These are phyloP conservation scores for Colletotrichum sp. DNA, from an alignment of 2,329 filamentous ascomycete genomes.

Conservation along the genomic window DNA sequence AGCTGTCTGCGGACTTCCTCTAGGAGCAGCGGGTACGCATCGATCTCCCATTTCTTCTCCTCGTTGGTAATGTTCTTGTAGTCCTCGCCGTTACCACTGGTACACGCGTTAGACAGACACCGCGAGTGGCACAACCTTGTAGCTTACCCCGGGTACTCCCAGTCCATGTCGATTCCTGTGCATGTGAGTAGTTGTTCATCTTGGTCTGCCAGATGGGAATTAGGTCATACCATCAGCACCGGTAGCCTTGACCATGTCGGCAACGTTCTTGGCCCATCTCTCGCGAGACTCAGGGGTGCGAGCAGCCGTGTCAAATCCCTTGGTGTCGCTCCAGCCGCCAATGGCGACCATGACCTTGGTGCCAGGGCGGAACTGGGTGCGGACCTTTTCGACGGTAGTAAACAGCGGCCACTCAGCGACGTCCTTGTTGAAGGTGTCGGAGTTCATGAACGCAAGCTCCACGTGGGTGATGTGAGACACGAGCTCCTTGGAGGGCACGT, in stretches of 20 bases:
- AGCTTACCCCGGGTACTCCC: conserved; percentile 62
- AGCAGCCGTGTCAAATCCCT: conserved; percentile 64
- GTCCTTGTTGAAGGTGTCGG: conserved; percentile 54
- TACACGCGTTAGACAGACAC: neutral
- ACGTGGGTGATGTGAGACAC: conserved; percentile 58
- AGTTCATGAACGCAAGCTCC: conserved; percentile 61
- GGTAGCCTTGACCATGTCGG: conserved; percentile 62
- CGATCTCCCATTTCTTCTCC: conserved; percentile 63
- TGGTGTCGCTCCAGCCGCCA: conserved; percentile 75
- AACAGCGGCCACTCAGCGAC: conserved; percentile 54
- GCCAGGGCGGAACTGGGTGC: conserved; percentile 49
- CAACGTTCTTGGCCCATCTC: conserved; percentile 68
- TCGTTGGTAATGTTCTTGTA: conserved; percentile 69
- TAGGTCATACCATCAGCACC: conserved; percentile 65
- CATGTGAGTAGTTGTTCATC: neutral
- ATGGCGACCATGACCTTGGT: conserved; percentile 74
- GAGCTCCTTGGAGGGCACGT: conserved; percentile 40
- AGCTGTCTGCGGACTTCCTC: conserved; percentile 61
- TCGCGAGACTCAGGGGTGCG: conserved; percentile 45
- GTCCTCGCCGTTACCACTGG: conserved; percentile 69
- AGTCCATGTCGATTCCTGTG: conserved; percentile 58
- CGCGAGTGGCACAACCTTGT: neutral
- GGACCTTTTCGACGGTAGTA: conserved; percentile 51
- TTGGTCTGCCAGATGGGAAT: too few species aligned
- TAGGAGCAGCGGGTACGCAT: conserved; percentile 66